These are phyloP conservation scores for Climacium dendroides DNA, from an alignment of 225 moss, liverwort and hornwort species.

Conservation along the genomic window DNA sequence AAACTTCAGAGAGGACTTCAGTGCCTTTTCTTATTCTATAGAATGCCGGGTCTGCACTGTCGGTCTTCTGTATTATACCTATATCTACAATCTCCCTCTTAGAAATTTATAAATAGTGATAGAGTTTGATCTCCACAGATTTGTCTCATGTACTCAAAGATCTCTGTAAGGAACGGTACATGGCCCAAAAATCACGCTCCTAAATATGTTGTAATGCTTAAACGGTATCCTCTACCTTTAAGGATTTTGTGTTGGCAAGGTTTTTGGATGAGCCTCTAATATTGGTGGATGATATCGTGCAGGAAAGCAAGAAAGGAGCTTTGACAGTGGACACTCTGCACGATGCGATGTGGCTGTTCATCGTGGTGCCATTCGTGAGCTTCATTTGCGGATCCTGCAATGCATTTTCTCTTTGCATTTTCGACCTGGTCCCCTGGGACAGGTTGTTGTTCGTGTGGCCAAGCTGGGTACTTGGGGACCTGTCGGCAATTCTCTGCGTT, in stretches of 20 bases:
- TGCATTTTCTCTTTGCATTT: conserved; percentile 57
- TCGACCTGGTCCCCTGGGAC: conserved; percentile 48
- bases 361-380: conserved; percentile 65
- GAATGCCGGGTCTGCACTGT: background rate
- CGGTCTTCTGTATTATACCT: background rate
- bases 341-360: conserved; percentile 94
- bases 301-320: conserved; percentile 73
- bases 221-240: background rate
- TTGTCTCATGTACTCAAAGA: background rate
- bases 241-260: background rate
- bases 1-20: background rate
- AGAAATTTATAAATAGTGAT: background rate
- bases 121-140: background rate
- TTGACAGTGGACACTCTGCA: conserved; percentile 79
- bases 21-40: background rate
- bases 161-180: background rate
- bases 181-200: too few species aligned
- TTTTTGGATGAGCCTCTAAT: background rate
- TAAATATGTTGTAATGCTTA: background rate
- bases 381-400: conserved; percentile 65
- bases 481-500: conserved; percentile 77
- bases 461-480: conserved; percentile 79
- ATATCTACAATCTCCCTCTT: background rate
- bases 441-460: conserved; percentile 73
- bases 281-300: background rate